These are phyloP conservation scores for Verticillium isaacii DNA, from an alignment of 2,329 filamentous ascomycete genomes.

Conservation along the genomic window DNA sequence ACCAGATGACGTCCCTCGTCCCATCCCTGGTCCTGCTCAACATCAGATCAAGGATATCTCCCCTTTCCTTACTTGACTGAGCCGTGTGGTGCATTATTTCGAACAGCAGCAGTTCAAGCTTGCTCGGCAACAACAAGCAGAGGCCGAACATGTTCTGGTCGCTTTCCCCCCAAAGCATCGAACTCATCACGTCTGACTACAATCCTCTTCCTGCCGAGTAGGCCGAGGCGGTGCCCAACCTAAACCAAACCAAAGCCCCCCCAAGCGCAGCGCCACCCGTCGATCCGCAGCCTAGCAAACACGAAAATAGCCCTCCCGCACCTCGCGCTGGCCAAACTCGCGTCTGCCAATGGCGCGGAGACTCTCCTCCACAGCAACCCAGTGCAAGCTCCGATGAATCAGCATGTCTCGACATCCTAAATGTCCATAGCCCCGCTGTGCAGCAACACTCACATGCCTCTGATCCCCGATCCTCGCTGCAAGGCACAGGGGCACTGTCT, in stretches of 20 bases:
- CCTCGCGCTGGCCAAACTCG: neutral
- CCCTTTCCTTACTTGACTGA: neutral
- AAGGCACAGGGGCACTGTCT: neutral
- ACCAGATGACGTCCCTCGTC: neutral
- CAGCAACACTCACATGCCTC: neutral
- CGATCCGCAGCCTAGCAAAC: neutral
- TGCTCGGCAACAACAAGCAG: no score
- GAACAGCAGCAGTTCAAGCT: neutral
- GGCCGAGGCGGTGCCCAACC: neutral
- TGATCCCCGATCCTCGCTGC: neutral
- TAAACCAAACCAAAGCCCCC: neutral
- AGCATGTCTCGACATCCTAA: neutral
- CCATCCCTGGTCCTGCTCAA: neutral
- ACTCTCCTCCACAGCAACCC: neutral
- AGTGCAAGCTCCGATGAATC: neutral
- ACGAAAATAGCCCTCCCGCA: neutral
- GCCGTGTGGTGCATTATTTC: neutral
- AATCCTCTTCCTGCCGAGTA: neutral
- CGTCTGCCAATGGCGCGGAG: no score
- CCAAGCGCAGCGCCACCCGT: neutral
- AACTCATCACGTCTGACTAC: neutral
- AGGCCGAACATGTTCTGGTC: no score
- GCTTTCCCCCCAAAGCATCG: no score
- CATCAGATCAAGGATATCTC: neutral
- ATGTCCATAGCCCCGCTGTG: neutral